Percentiles rank a stretch among this genome's conserved stretches.
phyloP scores from a whole-genome alignment of 2,329 filamentous ascomycete species.

The Pyricularia sp. region DNA sequence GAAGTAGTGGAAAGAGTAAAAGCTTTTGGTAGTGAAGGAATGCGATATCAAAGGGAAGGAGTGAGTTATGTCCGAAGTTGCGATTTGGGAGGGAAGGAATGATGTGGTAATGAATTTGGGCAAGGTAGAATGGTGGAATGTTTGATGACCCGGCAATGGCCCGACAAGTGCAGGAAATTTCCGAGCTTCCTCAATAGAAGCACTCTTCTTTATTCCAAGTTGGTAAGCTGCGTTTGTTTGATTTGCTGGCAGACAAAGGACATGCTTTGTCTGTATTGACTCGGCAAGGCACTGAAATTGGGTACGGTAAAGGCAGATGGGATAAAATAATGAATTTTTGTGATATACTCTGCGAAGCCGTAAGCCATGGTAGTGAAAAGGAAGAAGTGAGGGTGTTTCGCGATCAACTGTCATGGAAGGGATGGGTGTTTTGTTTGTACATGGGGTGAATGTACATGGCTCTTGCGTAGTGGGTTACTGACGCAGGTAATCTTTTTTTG shows the following conservation, averaged over 20 bases:
- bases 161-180: neutral
- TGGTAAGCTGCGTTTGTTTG: neutral
- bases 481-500: neutral
- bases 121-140: neutral
- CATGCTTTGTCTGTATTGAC: neutral
- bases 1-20: neutral
- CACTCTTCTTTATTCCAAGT: neutral
- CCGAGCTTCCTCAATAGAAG: neutral
- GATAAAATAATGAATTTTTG: neutral
- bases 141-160: neutral
- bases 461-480: neutral
- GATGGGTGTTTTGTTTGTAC: neutral
- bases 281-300: neutral
- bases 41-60: neutral
- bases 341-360: neutral
- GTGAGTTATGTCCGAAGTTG: neutral
- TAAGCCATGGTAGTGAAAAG: neutral
- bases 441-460: neutral
- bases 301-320: neutral
- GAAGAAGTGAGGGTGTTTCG: neutral
- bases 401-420: neutral
- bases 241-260: neutral
- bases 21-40: neutral
- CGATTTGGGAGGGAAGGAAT: neutral
- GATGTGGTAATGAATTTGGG: neutral